phyloP scores from a whole-genome alignment of 345 rosid genomes.

The Gossypium arboreum region DNA sequence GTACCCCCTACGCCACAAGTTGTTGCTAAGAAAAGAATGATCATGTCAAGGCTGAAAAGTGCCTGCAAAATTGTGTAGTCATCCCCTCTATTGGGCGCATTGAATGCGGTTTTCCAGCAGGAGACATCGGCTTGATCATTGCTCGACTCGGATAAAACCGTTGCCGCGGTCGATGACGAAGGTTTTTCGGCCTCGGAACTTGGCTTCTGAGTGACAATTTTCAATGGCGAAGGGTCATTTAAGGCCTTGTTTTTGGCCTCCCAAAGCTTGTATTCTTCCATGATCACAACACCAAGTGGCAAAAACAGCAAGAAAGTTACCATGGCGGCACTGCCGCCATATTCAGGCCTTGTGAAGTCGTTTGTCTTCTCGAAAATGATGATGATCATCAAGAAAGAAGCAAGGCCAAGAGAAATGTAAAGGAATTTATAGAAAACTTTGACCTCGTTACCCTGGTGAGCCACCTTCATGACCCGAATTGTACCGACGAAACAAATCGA shows the following conservation, averaged over 20 bases:
- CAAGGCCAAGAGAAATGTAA: constrained; percentile 53
- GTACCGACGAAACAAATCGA: constrained; percentile 43
- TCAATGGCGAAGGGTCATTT: constrained; percentile 28
- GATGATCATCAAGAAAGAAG: constrained; percentile 50
- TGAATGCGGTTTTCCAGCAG: constrained; percentile 23
- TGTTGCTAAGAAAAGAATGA: constrained; percentile 43
- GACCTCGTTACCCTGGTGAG: constrained; percentile 43
- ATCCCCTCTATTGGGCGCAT: constrained; percentile 15
- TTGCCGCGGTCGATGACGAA: not conserved
- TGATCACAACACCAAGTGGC: constrained; percentile 41
- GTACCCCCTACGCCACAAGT: constrained; percentile 62
- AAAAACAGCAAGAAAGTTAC: constrained; percentile 51
- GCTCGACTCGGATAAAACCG: not conserved
- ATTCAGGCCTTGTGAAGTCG: constrained; percentile 34
- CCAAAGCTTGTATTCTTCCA: constrained; percentile 49
- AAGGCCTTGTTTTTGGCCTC: constrained; percentile 29
- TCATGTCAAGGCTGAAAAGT: constrained; percentile 22
- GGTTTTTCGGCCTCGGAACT: not conserved
- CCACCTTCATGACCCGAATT: constrained; percentile 39
- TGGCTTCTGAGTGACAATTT: constrained; percentile 28
- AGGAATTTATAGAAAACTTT: constrained; percentile 50
- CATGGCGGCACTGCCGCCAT: constrained; percentile 37
- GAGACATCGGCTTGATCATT: constrained; percentile 12
- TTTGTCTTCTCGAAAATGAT: constrained; percentile 39
- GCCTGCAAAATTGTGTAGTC: constrained; percentile 25